Conservation (phyloP, 768 basidiomycete species). For the Boletales sp. region DNA sequence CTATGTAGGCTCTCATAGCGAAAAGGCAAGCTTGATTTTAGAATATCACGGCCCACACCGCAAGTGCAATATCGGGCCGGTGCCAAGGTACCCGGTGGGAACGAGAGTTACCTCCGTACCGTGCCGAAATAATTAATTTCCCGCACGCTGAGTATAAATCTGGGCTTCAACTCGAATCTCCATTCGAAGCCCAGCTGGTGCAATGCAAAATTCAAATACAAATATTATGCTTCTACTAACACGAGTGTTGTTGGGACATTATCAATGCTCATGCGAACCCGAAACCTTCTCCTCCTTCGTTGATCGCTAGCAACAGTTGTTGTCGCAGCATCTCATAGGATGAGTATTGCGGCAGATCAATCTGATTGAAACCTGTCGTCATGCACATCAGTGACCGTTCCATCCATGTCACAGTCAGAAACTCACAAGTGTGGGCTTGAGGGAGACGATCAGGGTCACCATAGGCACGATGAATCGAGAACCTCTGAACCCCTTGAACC, state of each 20-base stretch:
- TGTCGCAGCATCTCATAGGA: conserved; percentile 96
- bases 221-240: conserved; percentile 33
- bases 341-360: conserved; percentile 90
- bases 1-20: conserved; percentile 74
- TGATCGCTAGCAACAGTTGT: conserved; percentile 86
- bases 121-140: background rate
- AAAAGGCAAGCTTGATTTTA: background rate
- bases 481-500: conserved; percentile 89
- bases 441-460: conserved; percentile 81
- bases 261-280: conserved; percentile 58
- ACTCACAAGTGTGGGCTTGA: conserved; percentile 86
- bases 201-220: conserved; percentile 30
- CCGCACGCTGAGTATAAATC: no score
- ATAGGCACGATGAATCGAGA: conserved; percentile 94
- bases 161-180: no score
- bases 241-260: conserved; percentile 1
- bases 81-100: conserved; percentile 1
- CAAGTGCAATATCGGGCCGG: background rate
- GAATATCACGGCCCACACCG: background rate
- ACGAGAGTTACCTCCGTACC: background rate
- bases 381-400: conserved; percentile 12
- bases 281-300: conserved; percentile 95
- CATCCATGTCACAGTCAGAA: background rate
- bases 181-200: no score
- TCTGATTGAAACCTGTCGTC: conserved; percentile 82